Evolutionary conservation across 768 basidiomycete species (phyloP), one percentile per base, ranked within the genome.

Genomic region (Lactarius pseudohatsudake): DNA sequence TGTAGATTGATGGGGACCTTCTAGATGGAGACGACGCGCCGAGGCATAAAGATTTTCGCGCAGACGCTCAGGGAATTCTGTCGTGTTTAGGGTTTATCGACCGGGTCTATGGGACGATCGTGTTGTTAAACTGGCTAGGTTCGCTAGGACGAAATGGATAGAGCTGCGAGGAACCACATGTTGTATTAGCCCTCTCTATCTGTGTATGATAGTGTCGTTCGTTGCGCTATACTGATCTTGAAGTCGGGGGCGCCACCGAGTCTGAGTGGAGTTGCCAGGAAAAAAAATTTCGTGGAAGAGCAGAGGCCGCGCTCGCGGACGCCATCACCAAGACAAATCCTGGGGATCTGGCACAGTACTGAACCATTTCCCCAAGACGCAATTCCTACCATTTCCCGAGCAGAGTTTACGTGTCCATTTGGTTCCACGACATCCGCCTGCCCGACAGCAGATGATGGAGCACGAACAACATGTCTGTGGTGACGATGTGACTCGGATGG

Each of bases 1-100:
- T 11, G 53, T 47, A 11, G 22, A 20, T 34, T 22, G 16, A 53
- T 56, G 20, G 22, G 38, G 59, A 45, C n/a, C 20, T 56, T 71
- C 41, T 69, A 75, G 10, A 78, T 68, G 61, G 61, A 69, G 61
- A 22, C 8, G 20, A 61, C 34, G 20, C 55, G 59, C 36, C 60
- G 16, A 15, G 69, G 57, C 11, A 45, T 69, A 3, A 66, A 34
- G 28, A 65, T 70, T 38, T 68, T 69, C 13, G 67, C 64, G 20
- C 20, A 62, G 57, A 65, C 40, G 38, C 47, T 69, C 47, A 55
- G 26, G 18, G 67, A 69, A 10, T 70, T 70, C 55, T 57, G 20
- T 54, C 66, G 22, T 7, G 34, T 50, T 40, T 68, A 53, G 50
- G 5, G 26, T 26, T 26, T 26, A 7, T 50, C 22, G 22, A 26